A percentile compares a stretch with the other conserved stretches of the same genome.
Evolutionary conservation across 2,329 filamentous ascomycete species (phyloP).

Genomic region (Madurella mycetomatis): DNA sequence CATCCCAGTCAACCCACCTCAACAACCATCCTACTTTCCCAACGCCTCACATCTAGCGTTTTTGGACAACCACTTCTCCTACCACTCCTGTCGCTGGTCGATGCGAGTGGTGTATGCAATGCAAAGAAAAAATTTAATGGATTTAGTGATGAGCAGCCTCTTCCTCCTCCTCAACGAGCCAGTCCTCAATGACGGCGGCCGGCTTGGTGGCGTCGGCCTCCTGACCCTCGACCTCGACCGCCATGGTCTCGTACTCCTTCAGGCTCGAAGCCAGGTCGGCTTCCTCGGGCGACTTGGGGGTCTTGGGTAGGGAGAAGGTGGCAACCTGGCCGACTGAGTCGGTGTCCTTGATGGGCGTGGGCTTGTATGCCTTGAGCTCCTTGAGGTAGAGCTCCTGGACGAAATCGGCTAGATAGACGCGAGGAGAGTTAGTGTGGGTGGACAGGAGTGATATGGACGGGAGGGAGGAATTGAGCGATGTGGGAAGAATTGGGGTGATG

Average conservation of each 20-base stretch:
- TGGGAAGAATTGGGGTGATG: not conserved
- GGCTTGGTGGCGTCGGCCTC: conserved; percentile 57
- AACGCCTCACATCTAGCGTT: not conserved
- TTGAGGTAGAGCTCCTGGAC: conserved; percentile 97
- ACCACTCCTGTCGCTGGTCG: not conserved
- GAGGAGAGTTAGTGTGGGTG: not conserved
- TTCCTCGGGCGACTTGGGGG: conserved; percentile 89
- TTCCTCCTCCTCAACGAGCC: conserved; percentile 79
- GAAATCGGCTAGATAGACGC: conserved; percentile 69
- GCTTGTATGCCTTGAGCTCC: conserved; percentile 95
- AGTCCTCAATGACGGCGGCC: conserved; percentile 59
- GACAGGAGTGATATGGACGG: not conserved
- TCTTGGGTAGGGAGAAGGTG: conserved; percentile 74
- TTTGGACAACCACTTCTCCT: not conserved
- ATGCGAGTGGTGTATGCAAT: not conserved
- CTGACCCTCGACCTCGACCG: conserved; percentile 91
- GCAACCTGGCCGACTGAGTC: conserved; percentile 90
- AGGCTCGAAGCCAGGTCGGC: conserved; percentile 85
- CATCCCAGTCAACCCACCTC: not conserved
- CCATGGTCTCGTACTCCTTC: conserved; percentile 90
- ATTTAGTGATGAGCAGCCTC: conserved; percentile 46
- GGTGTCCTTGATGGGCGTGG: conserved; percentile 72
- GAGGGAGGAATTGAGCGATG: not conserved
- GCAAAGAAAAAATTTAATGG: not conserved
- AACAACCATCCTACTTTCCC: too few relatives aligned